phyloP scores from a whole-genome alignment of 202 grass and related monocot genomes.

The Bolboschoenoplectus hybrid region DNA sequence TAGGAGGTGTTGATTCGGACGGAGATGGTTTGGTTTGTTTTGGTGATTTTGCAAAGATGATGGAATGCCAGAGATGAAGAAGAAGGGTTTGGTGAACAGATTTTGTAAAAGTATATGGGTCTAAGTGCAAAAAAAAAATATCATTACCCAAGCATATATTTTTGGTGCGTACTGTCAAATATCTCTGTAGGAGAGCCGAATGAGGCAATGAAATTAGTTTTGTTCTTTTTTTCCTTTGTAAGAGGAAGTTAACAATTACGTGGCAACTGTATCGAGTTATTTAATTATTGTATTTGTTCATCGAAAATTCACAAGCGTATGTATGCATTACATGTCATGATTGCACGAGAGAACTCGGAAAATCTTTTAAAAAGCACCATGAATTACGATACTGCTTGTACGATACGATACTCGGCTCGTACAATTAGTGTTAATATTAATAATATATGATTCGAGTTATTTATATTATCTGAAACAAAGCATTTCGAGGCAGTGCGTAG shows the following conservation, averaged over 20 bases:
- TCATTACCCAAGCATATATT: neutral
- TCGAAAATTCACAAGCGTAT: too few species aligned
- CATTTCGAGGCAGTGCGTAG: too few species aligned
- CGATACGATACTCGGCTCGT: too few species aligned
- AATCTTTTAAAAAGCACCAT: neutral
- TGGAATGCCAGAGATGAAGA: constrained; percentile 38
- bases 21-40: constrained; percentile 78
- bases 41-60: constrained; percentile 67
- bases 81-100: neutral
- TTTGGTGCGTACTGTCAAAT: neutral
- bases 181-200: constrained; percentile 13
- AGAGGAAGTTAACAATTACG: neutral
- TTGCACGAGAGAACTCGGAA: neutral
- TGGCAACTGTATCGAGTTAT: neutral
- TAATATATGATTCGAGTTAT: too few species aligned
- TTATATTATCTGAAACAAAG: too few species aligned
- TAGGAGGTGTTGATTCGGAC: constrained; percentile 63
- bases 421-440: too few species aligned
- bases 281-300: neutral
- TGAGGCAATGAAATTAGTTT: constrained; percentile 13
- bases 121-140: neutral
- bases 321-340: neutral
- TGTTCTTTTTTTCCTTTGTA: neutral
- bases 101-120: neutral
- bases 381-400: too few species aligned